These are phyloP conservation scores for Hawksworthiomyces lignivorus DNA, from an alignment of 2,329 filamentous ascomycete species.

Conservation along the genomic window DNA sequence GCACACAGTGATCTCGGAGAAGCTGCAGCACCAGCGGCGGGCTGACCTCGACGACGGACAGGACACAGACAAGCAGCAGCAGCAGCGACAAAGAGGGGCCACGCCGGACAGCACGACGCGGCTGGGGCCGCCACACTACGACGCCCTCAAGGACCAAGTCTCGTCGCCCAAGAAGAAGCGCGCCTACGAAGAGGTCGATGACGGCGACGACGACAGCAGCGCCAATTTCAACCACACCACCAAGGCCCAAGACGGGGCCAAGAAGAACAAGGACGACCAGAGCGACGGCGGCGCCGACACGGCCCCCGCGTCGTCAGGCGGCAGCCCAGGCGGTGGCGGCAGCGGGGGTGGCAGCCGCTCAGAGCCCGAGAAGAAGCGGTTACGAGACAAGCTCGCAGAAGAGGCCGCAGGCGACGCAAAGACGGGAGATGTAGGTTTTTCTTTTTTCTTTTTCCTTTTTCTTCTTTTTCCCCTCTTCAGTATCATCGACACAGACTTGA, in stretches of 20 bases:
- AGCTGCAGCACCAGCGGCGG: constrained; percentile 18
- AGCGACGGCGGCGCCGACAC: constrained; percentile 15
- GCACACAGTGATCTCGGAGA: constrained; percentile 55
- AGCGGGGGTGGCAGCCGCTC: constrained; percentile 27
- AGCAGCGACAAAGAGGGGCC: constrained; percentile 7
- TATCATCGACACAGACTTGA: too few species aligned
- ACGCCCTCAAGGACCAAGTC: constrained; percentile 41
- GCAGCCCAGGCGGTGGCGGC: constrained; percentile 33
- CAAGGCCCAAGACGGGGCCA: constrained; percentile 27
- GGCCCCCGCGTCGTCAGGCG: constrained; percentile 11
- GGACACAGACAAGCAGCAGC: constrained; percentile 15
- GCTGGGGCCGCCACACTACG: constrained; percentile 16
- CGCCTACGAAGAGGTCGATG: constrained; percentile 50
- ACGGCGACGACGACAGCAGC: constrained; percentile 37
- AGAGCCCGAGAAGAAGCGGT: constrained; percentile 59
- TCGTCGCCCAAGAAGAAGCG: constrained; percentile 61
- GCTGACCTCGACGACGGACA: constrained; percentile 17
- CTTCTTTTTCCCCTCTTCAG: too few species aligned
- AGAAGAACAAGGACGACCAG: constrained; percentile 34
- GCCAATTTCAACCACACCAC: too few species aligned
- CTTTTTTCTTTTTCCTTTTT: too few species aligned
- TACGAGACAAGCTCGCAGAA: constrained; percentile 42
- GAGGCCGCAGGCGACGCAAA: constrained; percentile 18
- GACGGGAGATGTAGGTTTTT: background rate
- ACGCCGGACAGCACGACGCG: constrained; percentile 5